These are phyloP conservation scores for Byssoonygena ceratinophila DNA, from an alignment of 2,329 filamentous ascomycete genomes.

Conservation along the genomic window DNA sequence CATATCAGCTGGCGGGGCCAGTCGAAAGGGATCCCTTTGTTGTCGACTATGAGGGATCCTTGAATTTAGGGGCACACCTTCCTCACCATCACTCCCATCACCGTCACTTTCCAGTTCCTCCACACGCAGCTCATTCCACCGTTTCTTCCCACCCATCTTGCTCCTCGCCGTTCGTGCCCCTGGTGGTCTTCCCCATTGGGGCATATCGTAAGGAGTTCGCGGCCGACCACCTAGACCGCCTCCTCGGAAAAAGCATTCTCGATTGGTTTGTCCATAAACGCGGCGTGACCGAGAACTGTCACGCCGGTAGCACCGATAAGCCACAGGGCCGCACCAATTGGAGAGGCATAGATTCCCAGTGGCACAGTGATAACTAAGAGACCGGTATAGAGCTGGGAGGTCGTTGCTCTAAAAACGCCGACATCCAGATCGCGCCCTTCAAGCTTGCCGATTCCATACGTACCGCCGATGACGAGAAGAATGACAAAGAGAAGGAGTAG, in stretches of 20 bases:
- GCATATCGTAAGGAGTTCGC: conserved; percentile 88
- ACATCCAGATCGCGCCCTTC: conserved; percentile 80
- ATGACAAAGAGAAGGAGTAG: conserved; percentile 82
- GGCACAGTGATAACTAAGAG: conserved; percentile 75
- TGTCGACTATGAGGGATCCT: not conserved
- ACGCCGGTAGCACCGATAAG: conserved; percentile 91
- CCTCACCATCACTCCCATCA: conserved; percentile 38
- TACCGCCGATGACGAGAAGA: conserved; percentile 69
- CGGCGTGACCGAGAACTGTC: conserved; percentile 85
- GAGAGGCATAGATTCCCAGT: conserved; percentile 72
- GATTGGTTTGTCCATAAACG: conserved; percentile 96
- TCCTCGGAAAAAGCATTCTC: conserved; percentile 99
- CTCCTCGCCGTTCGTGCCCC: conserved; percentile 63
- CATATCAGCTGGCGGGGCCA: not conserved
- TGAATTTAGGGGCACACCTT: conserved; percentile 15
- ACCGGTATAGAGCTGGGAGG: conserved; percentile 87
- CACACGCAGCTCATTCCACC: conserved; percentile 45
- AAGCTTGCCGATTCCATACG: conserved; percentile 86
- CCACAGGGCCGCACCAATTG: conserved; percentile 80
- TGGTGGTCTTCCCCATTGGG: conserved; percentile 99
- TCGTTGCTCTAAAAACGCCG: conserved; percentile 69
- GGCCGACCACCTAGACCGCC: conserved; percentile 99
- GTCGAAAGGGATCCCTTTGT: not conserved
- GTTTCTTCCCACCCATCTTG: conserved; percentile 44
- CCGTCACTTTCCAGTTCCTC: conserved; percentile 53